phyloP scores from a whole-genome alignment of 805 yeast species.

The Yarrowia yakushimensis region DNA sequence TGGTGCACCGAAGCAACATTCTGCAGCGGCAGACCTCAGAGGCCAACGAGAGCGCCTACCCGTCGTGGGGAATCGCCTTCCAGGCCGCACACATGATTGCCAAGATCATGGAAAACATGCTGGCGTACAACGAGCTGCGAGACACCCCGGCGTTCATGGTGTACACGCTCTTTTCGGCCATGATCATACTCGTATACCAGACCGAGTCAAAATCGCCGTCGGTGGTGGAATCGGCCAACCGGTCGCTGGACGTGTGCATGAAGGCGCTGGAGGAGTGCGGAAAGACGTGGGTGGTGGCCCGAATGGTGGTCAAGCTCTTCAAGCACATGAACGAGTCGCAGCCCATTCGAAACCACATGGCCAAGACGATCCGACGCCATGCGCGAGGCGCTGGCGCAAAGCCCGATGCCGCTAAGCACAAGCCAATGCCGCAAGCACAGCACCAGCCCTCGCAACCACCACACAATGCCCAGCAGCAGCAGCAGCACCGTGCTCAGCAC shows the following conservation, averaged over 20 bases:
- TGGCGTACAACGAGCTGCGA: constrained; percentile 48
- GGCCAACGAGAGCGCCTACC: constrained; percentile 40
- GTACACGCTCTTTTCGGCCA: constrained; percentile 59
- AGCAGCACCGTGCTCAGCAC: background rate
- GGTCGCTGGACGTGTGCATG: constrained; percentile 39
- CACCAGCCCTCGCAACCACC: background rate
- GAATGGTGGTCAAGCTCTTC: constrained; percentile 51
- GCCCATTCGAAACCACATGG: constrained; percentile 22
- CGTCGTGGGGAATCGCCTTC: constrained; percentile 78
- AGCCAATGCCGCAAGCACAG: background rate
- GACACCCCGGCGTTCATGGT: constrained; percentile 58
- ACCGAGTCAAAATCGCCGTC: constrained; percentile 42
- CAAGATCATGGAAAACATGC: constrained; percentile 54
- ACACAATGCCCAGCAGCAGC: background rate
- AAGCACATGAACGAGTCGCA: constrained; percentile 39
- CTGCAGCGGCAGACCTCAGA: constrained; percentile 34
- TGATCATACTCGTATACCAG: constrained; percentile 70
- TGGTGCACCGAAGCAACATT: constrained; percentile 68
- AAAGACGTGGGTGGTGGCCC: constrained; percentile 52
- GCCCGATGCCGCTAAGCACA: background rate
- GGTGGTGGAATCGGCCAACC: constrained; percentile 41
- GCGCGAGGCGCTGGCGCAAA: background rate
- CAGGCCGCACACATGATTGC: constrained; percentile 77
- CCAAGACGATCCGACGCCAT: constrained; percentile 14
- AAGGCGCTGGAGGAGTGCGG: constrained; percentile 43